phyloP scores from a whole-genome alignment of 2,329 filamentous ascomycete genomes.

The Kalmusia sp. region DNA sequence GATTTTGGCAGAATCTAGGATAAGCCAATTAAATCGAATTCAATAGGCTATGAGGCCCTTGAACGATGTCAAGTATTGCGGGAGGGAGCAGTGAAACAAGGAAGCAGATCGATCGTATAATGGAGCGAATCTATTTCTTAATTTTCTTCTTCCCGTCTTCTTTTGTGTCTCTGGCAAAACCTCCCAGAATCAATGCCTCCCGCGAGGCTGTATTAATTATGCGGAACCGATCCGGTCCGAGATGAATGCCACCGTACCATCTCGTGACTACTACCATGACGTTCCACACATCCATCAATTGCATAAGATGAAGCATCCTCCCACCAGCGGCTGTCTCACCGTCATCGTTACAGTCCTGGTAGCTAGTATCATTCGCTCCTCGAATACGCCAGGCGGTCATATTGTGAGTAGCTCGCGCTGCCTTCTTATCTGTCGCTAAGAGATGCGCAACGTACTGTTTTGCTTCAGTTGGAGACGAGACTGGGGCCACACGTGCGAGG shows the following conservation, averaged over 20 bases:
- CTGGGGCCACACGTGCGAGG: constrained; percentile 75
- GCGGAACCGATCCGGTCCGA: constrained; percentile 89
- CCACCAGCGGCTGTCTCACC: constrained; percentile 92
- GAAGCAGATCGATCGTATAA: too few species aligned
- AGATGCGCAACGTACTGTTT: constrained; percentile 75
- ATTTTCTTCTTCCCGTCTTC: constrained; percentile 41
- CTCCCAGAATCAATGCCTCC: constrained; percentile 81
- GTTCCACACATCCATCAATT: constrained; percentile 93
- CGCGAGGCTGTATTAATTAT: constrained; percentile 87
- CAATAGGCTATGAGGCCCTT: too few species aligned
- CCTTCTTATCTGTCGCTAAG: constrained; percentile 80
- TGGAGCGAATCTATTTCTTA: constrained; percentile 45
- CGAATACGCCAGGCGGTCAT: constrained; percentile 93
- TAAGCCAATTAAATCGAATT: too few species aligned
- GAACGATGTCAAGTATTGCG: too few species aligned
- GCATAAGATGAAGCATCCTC: constrained; percentile 85
- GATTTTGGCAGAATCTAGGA: constrained; percentile 49
- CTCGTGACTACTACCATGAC: constrained; percentile 90
- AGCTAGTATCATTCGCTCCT: constrained; percentile 62
- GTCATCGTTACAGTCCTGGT: constrained; percentile 95
- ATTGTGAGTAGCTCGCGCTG: constrained; percentile 89
- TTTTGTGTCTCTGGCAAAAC: constrained; percentile 66
- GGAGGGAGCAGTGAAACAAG: too few species aligned
- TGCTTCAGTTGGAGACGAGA: constrained; percentile 75
- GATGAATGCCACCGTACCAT: constrained; percentile 92